A percentile compares a stretch with the other conserved stretches of the same genome.
phyloP scores from a whole-genome alignment of 2,329 filamentous ascomycete species.

The Sarocladium brachiariae region DNA sequence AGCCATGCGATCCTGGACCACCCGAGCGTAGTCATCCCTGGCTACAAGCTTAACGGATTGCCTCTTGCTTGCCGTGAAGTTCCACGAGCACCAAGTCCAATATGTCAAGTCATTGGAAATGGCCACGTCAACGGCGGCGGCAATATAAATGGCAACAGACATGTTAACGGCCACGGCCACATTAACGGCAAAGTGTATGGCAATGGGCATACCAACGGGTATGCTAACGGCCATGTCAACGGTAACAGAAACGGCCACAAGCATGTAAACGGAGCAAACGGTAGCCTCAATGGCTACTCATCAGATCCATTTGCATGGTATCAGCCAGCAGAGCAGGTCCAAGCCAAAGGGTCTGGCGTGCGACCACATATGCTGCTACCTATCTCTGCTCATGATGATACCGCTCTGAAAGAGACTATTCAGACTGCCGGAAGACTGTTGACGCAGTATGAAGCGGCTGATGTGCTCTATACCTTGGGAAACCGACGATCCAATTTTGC shows the following conservation, averaged over 20 bases:
- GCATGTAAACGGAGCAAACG: not conserved
- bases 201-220: not conserved
- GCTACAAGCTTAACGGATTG: not conserved
- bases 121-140: not conserved
- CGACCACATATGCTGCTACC: conserved; percentile 14
- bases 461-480: too few relatives aligned
- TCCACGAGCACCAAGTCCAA: not conserved
- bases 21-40: not conserved
- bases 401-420: too few relatives aligned
- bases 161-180: not conserved
- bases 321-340: not conserved
- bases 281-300: too few relatives aligned
- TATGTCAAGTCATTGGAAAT: not conserved
- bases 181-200: not conserved
- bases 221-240: not conserved
- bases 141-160: not conserved
- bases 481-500: too few relatives aligned
- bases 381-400: too few relatives aligned
- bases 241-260: not conserved
- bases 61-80: not conserved
- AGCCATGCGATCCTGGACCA: conserved; percentile 32
- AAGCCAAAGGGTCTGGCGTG: conserved; percentile 11
- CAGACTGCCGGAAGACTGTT: too few relatives aligned
- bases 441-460: too few relatives aligned
- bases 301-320: too few relatives aligned